Conservation (phyloP, 768 basidiomycete genomes). For the Pseudohyphozyma bogoriensis region DNA sequence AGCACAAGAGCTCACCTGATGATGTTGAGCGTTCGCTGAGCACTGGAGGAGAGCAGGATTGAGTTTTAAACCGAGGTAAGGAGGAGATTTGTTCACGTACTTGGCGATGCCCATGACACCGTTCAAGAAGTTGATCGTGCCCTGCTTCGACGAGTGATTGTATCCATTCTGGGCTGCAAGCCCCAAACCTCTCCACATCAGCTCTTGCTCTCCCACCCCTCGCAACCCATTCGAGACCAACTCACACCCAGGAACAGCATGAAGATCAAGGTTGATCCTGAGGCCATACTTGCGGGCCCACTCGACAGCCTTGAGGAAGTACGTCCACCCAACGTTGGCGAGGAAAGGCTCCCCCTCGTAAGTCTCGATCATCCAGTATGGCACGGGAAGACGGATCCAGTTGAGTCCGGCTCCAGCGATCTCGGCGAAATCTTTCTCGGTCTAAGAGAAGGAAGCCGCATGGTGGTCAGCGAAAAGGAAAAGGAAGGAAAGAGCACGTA, state of each 20-base stretch:
- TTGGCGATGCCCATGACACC: conserved; percentile 68
- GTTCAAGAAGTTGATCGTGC: conserved; percentile 62
- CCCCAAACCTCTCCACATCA: no score
- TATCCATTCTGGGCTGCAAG: conserved; percentile 81
- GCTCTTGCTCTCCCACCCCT: no score
- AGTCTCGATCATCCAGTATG: conserved; percentile 84
- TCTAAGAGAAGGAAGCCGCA: no score
- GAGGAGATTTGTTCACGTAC: no score
- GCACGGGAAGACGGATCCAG: conserved; percentile 77
- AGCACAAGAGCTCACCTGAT: no score
- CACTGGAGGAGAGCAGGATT: no score
- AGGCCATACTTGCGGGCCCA: conserved; percentile 97
- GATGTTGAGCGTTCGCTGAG: conserved; percentile 75
- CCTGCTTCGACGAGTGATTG: conserved; percentile 87
- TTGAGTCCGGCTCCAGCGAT: conserved; percentile 93
- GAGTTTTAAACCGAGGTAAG: no score
- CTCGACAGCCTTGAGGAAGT: conserved; percentile 45
- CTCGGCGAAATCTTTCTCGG: conserved; percentile 83
- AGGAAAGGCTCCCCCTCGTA: conserved; percentile 70
- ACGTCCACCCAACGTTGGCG: conserved; percentile 65
- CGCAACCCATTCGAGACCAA: no score
- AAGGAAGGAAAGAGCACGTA: background rate
- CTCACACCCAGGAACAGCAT: conserved; percentile 64
- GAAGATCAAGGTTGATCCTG: conserved; percentile 81
- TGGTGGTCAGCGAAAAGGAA: no score